Base-by-base conservation (phyloP, 2,329 filamentous ascomycete genomes). In the Coleophoma crateriformis region DNA sequence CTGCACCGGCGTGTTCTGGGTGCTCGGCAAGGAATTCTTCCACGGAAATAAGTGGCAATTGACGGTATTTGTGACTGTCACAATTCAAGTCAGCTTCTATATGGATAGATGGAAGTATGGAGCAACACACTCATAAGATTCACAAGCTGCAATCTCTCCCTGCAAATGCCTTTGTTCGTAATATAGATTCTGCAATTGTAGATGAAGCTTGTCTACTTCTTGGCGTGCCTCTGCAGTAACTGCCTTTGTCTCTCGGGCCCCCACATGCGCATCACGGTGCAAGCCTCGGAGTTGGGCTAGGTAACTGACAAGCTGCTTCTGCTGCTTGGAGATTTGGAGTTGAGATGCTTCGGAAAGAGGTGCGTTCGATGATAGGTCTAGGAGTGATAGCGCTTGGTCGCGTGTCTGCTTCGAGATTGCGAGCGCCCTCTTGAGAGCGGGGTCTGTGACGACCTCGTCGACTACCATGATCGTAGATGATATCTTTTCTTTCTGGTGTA, bases 121-220 rank as follows among this genome's bases (percentile, higher is more conserved):
- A 27, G 27, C 8, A 12, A 79, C 88, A 54, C 72, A 95, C 90
- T 96, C 88, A 61, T 95, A 96, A 46, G 85, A 87, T 65, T 96
- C 88, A 67, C 94, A 97, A 8, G 88, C 90, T 1, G 81, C 75
- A 53, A 99, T 97, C 70, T 99, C 94, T 45, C 88, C 88, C 56
- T 88, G 83, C 48, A 99, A 73, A 68, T 96, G 90, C 48, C 89
- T 78, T 71, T 97, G 91, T 68, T 99, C 92, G 64, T 99, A 99
- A 67, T 94, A 95, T 7, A 99, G 73, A 64, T 99, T 99, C 69
- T 97, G 92, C 49, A 99, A 77, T 64, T 95, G 88, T 35, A 99
- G 77, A 65, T 97, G 91, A 53, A 99, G 76, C 45, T 85, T 82
- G 66, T 99, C 94, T 56, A 97, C 90, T 69, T 96, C 90, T 61